Conservation (phyloP, 768 basidiomycete genomes). For the Candolleomyces efflorescens region DNA sequence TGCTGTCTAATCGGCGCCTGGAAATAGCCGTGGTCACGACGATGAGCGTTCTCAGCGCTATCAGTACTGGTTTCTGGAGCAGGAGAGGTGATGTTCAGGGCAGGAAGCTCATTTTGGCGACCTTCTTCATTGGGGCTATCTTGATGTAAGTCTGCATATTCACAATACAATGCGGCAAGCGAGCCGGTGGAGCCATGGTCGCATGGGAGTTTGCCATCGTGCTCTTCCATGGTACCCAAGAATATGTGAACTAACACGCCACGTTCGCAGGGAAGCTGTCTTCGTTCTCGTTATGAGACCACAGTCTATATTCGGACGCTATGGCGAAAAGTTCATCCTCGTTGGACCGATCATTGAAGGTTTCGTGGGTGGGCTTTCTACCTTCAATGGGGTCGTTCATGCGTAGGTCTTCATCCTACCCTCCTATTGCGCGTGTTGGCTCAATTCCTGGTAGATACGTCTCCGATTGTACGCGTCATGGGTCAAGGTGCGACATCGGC, state of each 20-base stretch:
- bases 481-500: conserved; percentile 35
- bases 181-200: too few relatives aligned
- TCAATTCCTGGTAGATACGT: conserved; percentile 26
- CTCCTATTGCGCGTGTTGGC: conserved; percentile 16
- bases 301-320: conserved; percentile 34
- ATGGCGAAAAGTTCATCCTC: conserved; percentile 72
- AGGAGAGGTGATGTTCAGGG: conserved; percentile 73
- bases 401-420: conserved; percentile 50
- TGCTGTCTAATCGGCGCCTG: conserved; percentile 1
- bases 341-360: conserved; percentile 80
- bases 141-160: conserved; percentile 52
- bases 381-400: conserved; percentile 65
- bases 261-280: conserved; percentile 57
- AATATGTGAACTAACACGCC: too few relatives aligned
- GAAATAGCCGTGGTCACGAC: conserved; percentile 59
- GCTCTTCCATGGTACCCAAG: too few relatives aligned
- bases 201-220: too few relatives aligned
- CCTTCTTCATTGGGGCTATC: conserved; percentile 65
- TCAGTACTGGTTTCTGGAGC: conserved; percentile 88
- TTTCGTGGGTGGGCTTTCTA: conserved; percentile 63
- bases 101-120: conserved; percentile 67
- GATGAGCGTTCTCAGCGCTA: conserved; percentile 75
- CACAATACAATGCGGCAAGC: neutral
- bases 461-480: conserved; percentile 48
- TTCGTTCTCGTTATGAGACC: conserved; percentile 77